These are phyloP conservation scores for Podila verticillata DNA, from an alignment of 192 early-diverging fungal species.

Conservation along the genomic window DNA sequence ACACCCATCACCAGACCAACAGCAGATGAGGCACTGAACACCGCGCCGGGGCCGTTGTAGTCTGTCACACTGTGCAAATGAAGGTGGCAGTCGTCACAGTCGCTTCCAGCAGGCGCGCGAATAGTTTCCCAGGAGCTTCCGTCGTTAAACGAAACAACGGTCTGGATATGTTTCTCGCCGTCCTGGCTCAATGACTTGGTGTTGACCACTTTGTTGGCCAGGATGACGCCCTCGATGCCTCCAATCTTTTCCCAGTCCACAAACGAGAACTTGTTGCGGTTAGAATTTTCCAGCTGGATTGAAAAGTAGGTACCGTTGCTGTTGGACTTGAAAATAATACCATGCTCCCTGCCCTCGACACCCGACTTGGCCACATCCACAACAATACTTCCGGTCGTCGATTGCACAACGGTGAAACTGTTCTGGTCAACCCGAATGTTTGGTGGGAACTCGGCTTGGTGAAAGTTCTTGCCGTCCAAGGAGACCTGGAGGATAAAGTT, in stretches of 20 bases:
- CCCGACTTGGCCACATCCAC: constrained; percentile 78
- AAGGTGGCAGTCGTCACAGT: constrained; percentile 66
- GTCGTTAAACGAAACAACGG: constrained; percentile 91
- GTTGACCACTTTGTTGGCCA: constrained; percentile 91
- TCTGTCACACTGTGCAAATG: constrained; percentile 84
- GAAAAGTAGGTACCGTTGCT: constrained; percentile 85
- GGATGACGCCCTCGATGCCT: constrained; percentile 83
- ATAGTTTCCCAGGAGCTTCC: constrained; percentile 60
- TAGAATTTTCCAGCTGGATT: constrained; percentile 79
- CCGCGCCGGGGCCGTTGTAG: constrained; percentile 64
- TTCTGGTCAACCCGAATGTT: constrained; percentile 75
- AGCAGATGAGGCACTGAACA: constrained; percentile 76
- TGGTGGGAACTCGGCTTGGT: constrained; percentile 86
- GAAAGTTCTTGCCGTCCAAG: constrained; percentile 76
- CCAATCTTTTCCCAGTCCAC: constrained; percentile 96
- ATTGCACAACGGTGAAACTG: constrained; percentile 89
- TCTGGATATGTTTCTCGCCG: constrained; percentile 71
- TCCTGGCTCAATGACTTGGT: constrained; percentile 66
- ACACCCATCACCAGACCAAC: constrained; percentile 90
- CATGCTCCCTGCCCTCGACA: constrained; percentile 62
- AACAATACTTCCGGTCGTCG: constrained; percentile 79
- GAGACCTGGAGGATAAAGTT: constrained; percentile 77
- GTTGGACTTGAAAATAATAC: constrained; percentile 90
- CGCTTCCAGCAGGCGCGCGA: constrained; percentile 20
- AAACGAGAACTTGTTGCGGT: constrained; percentile 72